Conservation (phyloP, 345 rosid species). For the Salix koriyanagi region DNA sequence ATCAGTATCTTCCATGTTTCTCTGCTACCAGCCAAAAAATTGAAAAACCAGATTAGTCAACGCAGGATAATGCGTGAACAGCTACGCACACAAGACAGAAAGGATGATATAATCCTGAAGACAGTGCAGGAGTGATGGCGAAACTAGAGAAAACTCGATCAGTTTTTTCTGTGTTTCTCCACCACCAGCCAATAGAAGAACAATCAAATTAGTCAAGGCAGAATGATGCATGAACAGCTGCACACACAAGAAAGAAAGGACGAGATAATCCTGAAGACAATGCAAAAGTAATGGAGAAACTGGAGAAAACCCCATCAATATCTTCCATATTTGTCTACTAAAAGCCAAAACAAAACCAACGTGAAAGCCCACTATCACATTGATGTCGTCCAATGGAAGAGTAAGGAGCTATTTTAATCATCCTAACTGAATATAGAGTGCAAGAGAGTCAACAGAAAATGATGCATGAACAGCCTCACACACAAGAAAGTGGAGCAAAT, state of each 20-base stretch:
- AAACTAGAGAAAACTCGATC: not conserved
- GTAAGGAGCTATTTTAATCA: too few relatives aligned
- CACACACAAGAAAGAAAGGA: not conserved
- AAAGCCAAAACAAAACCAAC: too few relatives aligned
- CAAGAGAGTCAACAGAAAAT: too few relatives aligned
- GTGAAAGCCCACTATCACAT: too few relatives aligned
- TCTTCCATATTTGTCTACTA: not conserved
- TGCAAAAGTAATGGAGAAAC: not conserved
- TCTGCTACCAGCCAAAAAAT: not conserved
- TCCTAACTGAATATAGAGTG: too few relatives aligned
- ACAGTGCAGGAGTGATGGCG: not conserved
- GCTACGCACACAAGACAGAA: not conserved
- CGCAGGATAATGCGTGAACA: not conserved
- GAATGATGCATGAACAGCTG: not conserved
- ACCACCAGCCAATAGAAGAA: conserved; percentile 36
- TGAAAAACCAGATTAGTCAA: not conserved
- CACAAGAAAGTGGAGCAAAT: too few relatives aligned
- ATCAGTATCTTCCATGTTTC: not conserved
- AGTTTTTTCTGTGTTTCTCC: conserved; percentile 70
- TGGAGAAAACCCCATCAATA: not conserved
- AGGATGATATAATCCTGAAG: not conserved
- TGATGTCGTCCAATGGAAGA: too few relatives aligned
- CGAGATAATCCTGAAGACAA: not conserved
- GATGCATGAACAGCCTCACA: too few relatives aligned
- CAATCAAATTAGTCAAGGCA: not conserved